A percentile compares a stretch with the other conserved stretches of the same genome.
Conservation (phyloP, 1,284 basidiomycete species). For the Ustilago nuda region DNA sequence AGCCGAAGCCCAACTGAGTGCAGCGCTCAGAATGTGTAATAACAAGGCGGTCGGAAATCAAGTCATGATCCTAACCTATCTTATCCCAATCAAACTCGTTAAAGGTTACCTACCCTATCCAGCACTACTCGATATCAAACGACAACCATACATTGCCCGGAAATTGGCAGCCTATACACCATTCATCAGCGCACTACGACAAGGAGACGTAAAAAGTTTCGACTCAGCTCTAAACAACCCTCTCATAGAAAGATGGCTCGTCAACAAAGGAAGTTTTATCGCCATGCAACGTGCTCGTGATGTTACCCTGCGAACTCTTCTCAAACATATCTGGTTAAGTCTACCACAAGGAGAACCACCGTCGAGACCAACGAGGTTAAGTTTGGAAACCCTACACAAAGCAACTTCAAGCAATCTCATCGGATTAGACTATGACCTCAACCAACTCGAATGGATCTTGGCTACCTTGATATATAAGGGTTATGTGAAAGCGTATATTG, state of each 20-base stretch:
- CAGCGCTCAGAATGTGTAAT: constrained; percentile 85
- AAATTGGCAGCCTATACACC: constrained; percentile 81
- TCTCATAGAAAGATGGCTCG: constrained; percentile 75
- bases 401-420: constrained; percentile 40
- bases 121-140: constrained; percentile 73
- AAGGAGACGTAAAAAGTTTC: constrained; percentile 82
- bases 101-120: constrained; percentile 83
- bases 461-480: constrained; percentile 91
- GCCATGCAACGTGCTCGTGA: constrained; percentile 89
- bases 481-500: constrained; percentile 93
- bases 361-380: constrained; percentile 38
- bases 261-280: constrained; percentile 85
- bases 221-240: constrained; percentile 77
- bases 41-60: constrained; percentile 78
- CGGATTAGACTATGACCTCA: constrained; percentile 71
- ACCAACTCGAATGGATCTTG: constrained; percentile 92
- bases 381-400: constrained; percentile 30
- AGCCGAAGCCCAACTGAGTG: constrained; percentile 84
- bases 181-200: constrained; percentile 81
- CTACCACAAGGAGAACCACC: not conserved
- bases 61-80: constrained; percentile 87
- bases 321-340: constrained; percentile 82
- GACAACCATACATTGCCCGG: constrained; percentile 74
- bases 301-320: constrained; percentile 83
- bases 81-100: constrained; percentile 87